Percentiles rank a stretch among this genome's conserved stretches.
phyloP scores from a whole-genome alignment of 805 yeast species.

The Monosporozyma unispora region DNA sequence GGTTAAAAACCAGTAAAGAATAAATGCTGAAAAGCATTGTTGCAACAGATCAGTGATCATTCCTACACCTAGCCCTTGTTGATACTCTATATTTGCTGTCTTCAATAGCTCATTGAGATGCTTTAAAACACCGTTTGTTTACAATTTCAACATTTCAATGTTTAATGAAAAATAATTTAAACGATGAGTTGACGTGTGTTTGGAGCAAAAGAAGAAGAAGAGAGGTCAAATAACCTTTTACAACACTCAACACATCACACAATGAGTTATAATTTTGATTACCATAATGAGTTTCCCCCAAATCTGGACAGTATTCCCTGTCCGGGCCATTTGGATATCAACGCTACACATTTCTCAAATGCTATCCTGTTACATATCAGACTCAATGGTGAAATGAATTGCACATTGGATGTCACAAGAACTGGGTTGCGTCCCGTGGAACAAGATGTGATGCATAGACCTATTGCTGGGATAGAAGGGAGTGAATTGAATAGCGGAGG shows the following conservation, averaged over 20 bases:
- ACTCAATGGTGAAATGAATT: conserved; percentile 33
- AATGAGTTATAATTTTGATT: background rate
- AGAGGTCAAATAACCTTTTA: background rate
- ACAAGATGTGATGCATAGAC: conserved; percentile 7
- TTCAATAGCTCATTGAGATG: background rate
- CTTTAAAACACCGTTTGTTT: background rate
- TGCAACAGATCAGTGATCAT: conserved; percentile 5
- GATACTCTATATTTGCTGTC: too few relatives aligned
- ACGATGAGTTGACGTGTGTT: background rate
- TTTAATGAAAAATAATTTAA: background rate
- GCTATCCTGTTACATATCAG: conserved; percentile 22
- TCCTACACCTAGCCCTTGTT: too few relatives aligned
- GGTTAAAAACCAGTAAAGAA: conserved; percentile 13
- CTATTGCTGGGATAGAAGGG: conserved; percentile 12
- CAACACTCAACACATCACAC: background rate
- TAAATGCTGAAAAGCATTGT: conserved; percentile 5
- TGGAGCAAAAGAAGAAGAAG: background rate
- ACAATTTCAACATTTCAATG: background rate
- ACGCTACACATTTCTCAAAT: conserved; percentile 21
- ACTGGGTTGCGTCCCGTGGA: conserved; percentile 18
- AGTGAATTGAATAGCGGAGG: background rate
- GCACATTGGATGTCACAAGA: conserved; percentile 36
- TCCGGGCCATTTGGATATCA: conserved; percentile 4
- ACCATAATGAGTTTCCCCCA: background rate
- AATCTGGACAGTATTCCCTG: background rate